Conservation (phyloP, 169 alveolate genomes). For the Amoebophrya sp. region DNA sequence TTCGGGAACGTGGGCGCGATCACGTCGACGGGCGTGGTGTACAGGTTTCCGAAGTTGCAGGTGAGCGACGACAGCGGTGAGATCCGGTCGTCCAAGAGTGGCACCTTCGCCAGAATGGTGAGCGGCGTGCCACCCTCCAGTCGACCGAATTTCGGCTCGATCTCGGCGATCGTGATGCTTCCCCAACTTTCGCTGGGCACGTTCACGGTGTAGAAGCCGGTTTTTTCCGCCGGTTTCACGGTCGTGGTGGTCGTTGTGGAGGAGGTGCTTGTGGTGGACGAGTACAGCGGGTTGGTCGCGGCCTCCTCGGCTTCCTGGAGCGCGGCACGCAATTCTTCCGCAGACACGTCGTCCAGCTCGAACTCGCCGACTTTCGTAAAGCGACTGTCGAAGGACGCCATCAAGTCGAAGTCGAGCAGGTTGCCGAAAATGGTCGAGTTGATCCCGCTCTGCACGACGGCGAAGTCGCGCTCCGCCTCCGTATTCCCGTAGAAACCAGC, state of each 20-base stretch:
- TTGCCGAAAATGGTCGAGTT: background rate
- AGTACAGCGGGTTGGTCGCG: too few relatives aligned
- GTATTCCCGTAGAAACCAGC: background rate
- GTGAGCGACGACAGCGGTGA: background rate
- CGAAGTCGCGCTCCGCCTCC: background rate
- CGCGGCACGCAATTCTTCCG: too few relatives aligned
- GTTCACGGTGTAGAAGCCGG: background rate
- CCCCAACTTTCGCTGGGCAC: background rate
- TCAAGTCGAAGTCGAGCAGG: background rate
- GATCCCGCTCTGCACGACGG: background rate
- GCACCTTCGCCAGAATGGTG: background rate
- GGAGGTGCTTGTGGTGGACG: background rate
- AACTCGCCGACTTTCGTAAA: background rate
- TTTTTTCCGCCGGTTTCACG: background rate
- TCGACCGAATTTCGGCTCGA: background rate
- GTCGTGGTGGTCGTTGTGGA: background rate
- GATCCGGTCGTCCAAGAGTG: background rate
- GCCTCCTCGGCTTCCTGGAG: too few relatives aligned
- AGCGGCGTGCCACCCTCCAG: background rate
- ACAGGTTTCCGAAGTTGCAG: background rate
- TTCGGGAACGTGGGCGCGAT: background rate
- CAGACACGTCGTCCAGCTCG: background rate
- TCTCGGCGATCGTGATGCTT: background rate
- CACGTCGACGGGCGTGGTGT: background rate
- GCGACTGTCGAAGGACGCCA: background rate